phyloP scores from a whole-genome alignment of 2,329 filamentous ascomycete genomes.

The Fusarium robinianum region DNA sequence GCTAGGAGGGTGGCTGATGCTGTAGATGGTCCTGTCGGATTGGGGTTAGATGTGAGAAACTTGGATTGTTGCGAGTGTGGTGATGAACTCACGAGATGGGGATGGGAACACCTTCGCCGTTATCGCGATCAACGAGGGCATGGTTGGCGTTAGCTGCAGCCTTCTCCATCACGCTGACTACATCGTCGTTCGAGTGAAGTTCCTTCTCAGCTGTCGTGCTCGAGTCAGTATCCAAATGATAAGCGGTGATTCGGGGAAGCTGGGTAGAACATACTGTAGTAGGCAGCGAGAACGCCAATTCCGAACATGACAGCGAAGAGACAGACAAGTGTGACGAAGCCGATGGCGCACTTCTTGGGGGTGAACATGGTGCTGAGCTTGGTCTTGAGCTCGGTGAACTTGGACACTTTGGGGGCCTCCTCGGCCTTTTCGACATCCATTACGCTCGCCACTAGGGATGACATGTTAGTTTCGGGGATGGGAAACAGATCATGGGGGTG shows the following conservation, averaged over 20 bases:
- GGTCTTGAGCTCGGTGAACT: constrained; percentile 3
- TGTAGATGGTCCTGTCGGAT: constrained; percentile 39
- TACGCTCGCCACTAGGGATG: constrained; percentile 33
- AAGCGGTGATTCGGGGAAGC: not conserved
- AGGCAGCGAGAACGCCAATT: constrained; percentile 36
- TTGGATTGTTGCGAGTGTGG: no score
- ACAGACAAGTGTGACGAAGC: constrained; percentile 11
- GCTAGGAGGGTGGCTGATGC: constrained; percentile 27
- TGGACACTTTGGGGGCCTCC: constrained; percentile 8
- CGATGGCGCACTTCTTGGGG: constrained; percentile 20
- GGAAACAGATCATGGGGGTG: not conserved
- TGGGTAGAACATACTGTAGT: constrained; percentile 30
- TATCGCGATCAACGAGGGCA: constrained; percentile 20
- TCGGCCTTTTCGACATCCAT: constrained; percentile 36
- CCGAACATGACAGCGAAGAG: constrained; percentile 36
- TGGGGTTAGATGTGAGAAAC: not conserved
- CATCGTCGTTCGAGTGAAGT: not conserved
- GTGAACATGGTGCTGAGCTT: constrained; percentile 15
- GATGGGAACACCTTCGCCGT: constrained; percentile 31
- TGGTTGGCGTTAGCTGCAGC: not conserved
- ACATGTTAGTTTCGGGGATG: constrained; percentile 22
- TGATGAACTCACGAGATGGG: constrained; percentile 43
- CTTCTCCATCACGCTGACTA: not conserved
- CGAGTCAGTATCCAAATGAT: constrained; percentile 11
- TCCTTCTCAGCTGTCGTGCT: constrained; percentile 7